phyloP scores from a whole-genome alignment of 1,284 basidiomycete species.

The Leccinum pachyderme region DNA sequence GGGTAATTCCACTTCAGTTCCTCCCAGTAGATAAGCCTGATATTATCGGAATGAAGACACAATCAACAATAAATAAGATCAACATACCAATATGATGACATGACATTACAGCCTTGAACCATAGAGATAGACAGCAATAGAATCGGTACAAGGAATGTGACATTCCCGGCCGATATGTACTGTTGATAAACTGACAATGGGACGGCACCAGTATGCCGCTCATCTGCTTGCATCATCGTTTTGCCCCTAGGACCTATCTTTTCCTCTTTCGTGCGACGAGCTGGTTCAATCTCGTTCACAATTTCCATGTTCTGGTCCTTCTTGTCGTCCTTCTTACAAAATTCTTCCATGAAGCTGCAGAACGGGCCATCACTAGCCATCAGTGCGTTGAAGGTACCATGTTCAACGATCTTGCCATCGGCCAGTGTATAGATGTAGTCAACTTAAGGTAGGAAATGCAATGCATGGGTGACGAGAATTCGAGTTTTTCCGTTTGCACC shows the following conservation, averaged over 20 bases:
- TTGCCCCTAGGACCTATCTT: slow-evolving; percentile 11
- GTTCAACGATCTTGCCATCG: slow-evolving; percentile 74
- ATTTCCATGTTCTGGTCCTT: slow-evolving; percentile 26
- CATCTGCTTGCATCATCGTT: slow-evolving; percentile 48
- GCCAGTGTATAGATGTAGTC: slow-evolving; percentile 72
- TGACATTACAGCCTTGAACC: slow-evolving; percentile 56
- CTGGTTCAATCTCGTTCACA: slow-evolving; percentile 28
- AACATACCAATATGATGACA: slow-evolving; percentile 64
- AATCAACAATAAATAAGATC: slow-evolving; percentile 8
- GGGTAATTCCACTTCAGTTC: slow-evolving; percentile 53
- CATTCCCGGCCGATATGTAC: slow-evolving; percentile 55
- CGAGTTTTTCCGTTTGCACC: slow-evolving; percentile 66
- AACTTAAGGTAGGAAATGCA: slow-evolving; percentile 78
- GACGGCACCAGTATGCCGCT: slow-evolving; percentile 53
- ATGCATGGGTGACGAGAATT: slow-evolving; percentile 80
- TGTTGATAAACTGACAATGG: slow-evolving; percentile 43
- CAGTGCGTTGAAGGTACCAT: slow-evolving; percentile 72
- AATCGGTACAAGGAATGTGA: slow-evolving; percentile 51
- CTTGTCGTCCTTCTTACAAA: slow-evolving; percentile 52
- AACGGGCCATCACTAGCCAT: slow-evolving; percentile 63
- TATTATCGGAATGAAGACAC: background rate
- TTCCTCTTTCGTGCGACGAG: slow-evolving; percentile 28
- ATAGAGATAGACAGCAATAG: slow-evolving; percentile 51
- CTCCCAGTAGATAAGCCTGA: slow-evolving; percentile 72
- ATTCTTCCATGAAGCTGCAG: slow-evolving; percentile 67